Base-by-base conservation (phyloP, 768 basidiomycete species). In the Boletus reticulatus region DNA sequence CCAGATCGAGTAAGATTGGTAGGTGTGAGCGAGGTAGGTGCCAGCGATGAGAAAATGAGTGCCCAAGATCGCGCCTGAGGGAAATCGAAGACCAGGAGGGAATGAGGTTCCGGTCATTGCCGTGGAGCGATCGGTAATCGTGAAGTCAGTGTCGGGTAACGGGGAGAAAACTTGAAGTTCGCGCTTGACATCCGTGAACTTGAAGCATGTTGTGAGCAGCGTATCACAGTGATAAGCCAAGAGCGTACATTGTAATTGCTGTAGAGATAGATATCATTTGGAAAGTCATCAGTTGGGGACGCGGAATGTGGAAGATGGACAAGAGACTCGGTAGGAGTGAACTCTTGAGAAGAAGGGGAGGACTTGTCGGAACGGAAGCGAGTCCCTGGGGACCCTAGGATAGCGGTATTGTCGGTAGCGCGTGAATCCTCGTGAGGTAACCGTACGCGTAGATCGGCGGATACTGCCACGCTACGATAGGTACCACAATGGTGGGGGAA, bases 1-100 rank as follows among this genome's bases (percentile, higher is more conserved):
- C 95, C 95, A 99, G 55, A 98, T 89, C 11, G 94, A 94, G 72
- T 94, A 99, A 27, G 92, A 92, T 66, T 96, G 94, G 62, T 91
- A 92, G 41, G 89, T 88, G 66, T 94, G 91, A 1, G 95, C 93
- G 55, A 99, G 87, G 67, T 97, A 97, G 19, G 94, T 96, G 31
- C 96, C 96, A 10, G 93, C 94, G 50, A 98, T 87, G 71, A 99
- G 89, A 68, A 99, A 83, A 70, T 94, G 86, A 32, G 85, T 85
- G 31, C 95, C 97, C 8, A 97, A 76, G 57, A 98, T 86, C 32
- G 93, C 92, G 19, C 95, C 96, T 0, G 94, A 91, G 7, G 96
- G 96, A 76, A 99, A 99, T 10, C 96, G 88, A 43, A 98, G 83
- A 13, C 96, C 96, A 0, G 97, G 96, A 20, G 96, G 96, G 62